phyloP scores from a whole-genome alignment of 108 stramenopile species.

The Discostella pseudostelligera region DNA sequence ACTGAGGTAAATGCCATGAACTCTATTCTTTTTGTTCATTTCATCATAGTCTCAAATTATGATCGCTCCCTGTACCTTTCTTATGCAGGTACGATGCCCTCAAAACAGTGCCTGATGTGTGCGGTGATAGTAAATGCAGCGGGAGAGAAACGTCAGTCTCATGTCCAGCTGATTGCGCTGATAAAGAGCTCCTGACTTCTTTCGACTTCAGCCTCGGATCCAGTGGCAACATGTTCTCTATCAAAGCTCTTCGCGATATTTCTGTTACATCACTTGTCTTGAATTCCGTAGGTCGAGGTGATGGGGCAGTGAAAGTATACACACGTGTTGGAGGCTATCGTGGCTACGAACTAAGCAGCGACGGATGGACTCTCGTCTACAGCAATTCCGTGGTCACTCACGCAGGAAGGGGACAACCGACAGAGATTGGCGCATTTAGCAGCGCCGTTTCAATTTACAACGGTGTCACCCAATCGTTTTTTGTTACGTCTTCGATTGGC shows the following conservation, averaged over 20 bases:
- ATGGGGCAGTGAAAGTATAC: constrained; percentile 24
- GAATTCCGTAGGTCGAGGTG: constrained; percentile 14
- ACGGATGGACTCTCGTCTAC: constrained; percentile 21
- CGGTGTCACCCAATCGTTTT: constrained; percentile 21
- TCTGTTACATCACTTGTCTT: constrained; percentile 16
- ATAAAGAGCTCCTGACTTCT: constrained; percentile 8
- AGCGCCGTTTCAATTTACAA: constrained; percentile 2
- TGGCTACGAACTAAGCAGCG: constrained; percentile 15
- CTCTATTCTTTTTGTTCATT: background rate
- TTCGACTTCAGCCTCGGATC: constrained; percentile 27
- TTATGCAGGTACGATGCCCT: background rate
- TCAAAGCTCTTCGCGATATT: constrained; percentile 14
- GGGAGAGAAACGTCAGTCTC: background rate
- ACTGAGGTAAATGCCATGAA: background rate
- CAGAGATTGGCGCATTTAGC: constrained; percentile 18
- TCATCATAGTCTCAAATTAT: background rate
- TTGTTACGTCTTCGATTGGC: constrained; percentile 10
- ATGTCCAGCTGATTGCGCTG: constrained; percentile 21
- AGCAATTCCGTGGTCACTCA: constrained; percentile 2
- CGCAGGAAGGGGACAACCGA: constrained; percentile 7
- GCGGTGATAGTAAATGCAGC: constrained; percentile 9
- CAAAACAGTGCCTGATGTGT: constrained; percentile 3
- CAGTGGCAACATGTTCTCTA: constrained; percentile 20
- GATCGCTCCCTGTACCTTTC: background rate
- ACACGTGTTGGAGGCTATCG: constrained; percentile 18